phyloP scores from a whole-genome alignment of 352 stramenopile species.

The Elongisporangium anandrum region DNA sequence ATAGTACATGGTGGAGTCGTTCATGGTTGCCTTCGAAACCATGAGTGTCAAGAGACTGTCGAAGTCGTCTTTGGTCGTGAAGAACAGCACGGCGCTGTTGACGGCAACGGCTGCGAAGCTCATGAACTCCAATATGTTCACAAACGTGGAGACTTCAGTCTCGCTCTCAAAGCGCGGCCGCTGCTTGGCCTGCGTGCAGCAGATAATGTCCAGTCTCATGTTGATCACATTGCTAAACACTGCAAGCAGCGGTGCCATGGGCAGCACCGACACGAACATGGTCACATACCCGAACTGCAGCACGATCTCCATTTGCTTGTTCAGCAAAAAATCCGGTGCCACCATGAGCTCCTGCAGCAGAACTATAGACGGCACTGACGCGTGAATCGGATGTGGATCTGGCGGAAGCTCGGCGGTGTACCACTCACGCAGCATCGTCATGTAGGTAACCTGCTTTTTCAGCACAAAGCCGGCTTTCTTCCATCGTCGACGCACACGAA shows the following conservation, averaged over 20 bases:
- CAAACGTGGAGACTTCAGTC: constrained; percentile 89
- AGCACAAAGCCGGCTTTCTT: constrained; percentile 32
- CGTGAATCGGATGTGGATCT: not conserved
- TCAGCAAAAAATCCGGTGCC: constrained; percentile 60
- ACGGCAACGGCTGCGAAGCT: constrained; percentile 82
- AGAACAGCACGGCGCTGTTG: constrained; percentile 74
- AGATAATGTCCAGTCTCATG: constrained; percentile 80
- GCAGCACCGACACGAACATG: constrained; percentile 92
- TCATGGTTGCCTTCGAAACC: not conserved
- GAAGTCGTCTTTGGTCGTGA: constrained; percentile 59
- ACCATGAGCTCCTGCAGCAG: constrained; percentile 72
- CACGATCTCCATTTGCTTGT: constrained; percentile 77
- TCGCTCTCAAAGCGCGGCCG: constrained; percentile 74
- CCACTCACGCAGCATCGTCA: constrained; percentile 38
- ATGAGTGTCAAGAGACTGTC: constrained; percentile 39
- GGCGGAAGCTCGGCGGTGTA: constrained; percentile 36
- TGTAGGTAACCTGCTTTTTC: not conserved
- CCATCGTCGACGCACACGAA: constrained; percentile 47
- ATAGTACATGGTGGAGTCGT: constrained; percentile 18
- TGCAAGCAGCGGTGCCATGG: constrained; percentile 83
- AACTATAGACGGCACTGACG: constrained; percentile 33
- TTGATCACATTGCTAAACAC: constrained; percentile 87
- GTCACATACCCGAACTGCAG: constrained; percentile 94
- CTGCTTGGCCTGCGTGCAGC: constrained; percentile 68
- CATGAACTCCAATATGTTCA: constrained; percentile 88